These are phyloP conservation scores for Magnolia officinalis DNA, from an alignment of 164 flowering plant species.

Conservation along the genomic window DNA sequence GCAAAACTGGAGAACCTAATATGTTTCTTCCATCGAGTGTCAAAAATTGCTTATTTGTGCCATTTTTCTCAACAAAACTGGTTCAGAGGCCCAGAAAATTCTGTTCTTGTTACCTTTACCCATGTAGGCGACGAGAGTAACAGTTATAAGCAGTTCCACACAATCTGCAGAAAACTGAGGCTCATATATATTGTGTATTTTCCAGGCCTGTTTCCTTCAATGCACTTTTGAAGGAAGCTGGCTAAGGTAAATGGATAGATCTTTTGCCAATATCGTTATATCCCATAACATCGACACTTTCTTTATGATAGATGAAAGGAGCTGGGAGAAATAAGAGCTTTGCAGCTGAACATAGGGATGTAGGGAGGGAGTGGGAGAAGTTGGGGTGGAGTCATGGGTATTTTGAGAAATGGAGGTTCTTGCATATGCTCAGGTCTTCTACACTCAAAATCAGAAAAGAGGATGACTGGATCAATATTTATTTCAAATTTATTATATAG, in stretches of 20 bases:
- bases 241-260: slow-evolving; percentile 60
- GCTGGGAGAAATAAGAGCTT: slow-evolving; percentile 96
- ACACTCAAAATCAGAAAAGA: slow-evolving; percentile 48
- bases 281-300: slow-evolving; percentile 77
- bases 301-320: slow-evolving; percentile 94
- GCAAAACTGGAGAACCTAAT: not conserved
- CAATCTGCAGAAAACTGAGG: slow-evolving; percentile 1
- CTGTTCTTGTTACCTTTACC: not conserved
- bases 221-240: slow-evolving; percentile 33
- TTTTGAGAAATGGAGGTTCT: slow-evolving; percentile 64
- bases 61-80: not conserved
- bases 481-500: slow-evolving; percentile 67
- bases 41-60: not conserved
- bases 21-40: not conserved
- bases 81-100: not conserved
- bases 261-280: slow-evolving; percentile 41
- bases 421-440: slow-evolving; percentile 55
- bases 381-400: slow-evolving; percentile 61
- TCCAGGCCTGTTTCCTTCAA: slow-evolving; percentile 27
- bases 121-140: not conserved
- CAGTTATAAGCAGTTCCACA: not conserved
- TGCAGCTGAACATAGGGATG: slow-evolving; percentile 88
- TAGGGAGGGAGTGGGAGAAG: slow-evolving; percentile 77
- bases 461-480: slow-evolving; percentile 55
- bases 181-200: slow-evolving; percentile 16